Evolutionary conservation across 1,284 basidiomycete genomes (phyloP).

Genomic region (Malassezia yamatoensis): DNA sequence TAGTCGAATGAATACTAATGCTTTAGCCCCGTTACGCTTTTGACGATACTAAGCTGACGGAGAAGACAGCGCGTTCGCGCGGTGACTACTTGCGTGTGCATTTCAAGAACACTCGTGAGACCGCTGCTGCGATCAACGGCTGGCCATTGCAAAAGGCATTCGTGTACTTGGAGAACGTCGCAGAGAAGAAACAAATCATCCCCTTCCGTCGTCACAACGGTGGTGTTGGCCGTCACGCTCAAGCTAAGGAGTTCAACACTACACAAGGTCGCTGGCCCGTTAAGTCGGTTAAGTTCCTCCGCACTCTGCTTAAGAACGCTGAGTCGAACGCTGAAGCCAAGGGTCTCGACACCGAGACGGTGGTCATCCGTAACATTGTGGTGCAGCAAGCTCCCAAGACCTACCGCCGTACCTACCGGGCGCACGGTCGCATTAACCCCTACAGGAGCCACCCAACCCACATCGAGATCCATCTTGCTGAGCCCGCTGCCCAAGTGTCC

Average conservation of each 20-base stretch:
- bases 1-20: neutral
- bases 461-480: slow-evolving; percentile 58
- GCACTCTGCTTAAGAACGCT: slow-evolving; percentile 92
- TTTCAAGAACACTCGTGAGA: slow-evolving; percentile 97
- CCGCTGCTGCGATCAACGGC: slow-evolving; percentile 56
- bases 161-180: slow-evolving; percentile 82
- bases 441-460: slow-evolving; percentile 80
- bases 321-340: slow-evolving; percentile 99
- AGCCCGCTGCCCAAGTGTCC: slow-evolving; percentile 42
- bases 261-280: slow-evolving; percentile 99
- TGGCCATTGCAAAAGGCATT: slow-evolving; percentile 92
- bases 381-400: slow-evolving; percentile 99
- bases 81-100: slow-evolving; percentile 97
- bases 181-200: slow-evolving; percentile 92
- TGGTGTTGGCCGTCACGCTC: slow-evolving; percentile 90
- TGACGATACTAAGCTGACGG: slow-evolving; percentile 44
- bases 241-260: slow-evolving; percentile 94
- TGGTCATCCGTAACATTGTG: slow-evolving; percentile 90
- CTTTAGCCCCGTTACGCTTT: slow-evolving; percentile 45
- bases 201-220: slow-evolving; percentile 95
- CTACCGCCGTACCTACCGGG: slow-evolving; percentile 97
- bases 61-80: slow-evolving; percentile 56
- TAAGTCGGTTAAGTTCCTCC: slow-evolving; percentile 94
- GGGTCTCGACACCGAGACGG: slow-evolving; percentile 82
- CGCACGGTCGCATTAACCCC: slow-evolving; percentile 69